These are phyloP conservation scores for Calendula officinalis DNA, from an alignment of 129 eudicot species.

Conservation along the genomic window DNA sequence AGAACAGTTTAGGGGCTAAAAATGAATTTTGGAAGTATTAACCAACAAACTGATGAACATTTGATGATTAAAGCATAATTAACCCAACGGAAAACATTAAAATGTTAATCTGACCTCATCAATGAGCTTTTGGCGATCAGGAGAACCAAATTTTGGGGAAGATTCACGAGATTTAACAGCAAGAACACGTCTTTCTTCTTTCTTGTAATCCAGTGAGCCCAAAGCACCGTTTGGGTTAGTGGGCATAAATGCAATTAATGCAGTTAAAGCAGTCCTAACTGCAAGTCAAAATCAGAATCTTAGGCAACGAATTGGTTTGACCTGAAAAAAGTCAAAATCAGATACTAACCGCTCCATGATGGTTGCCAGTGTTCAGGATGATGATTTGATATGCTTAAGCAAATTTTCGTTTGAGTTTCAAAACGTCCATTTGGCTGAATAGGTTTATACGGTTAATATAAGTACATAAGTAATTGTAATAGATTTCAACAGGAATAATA, in stretches of 20 bases:
- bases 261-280: slow-evolving; percentile 96
- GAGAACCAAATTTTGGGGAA: slow-evolving; percentile 76
- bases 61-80: too few relatives aligned
- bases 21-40: too few relatives aligned
- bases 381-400: slow-evolving; percentile 98
- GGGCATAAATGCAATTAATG: slow-evolving; percentile 95
- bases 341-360: slow-evolving; percentile 87
- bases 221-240: slow-evolving; percentile 95
- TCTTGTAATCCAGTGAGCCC: slow-evolving; percentile 84
- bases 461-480: background rate
- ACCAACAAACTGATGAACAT: too few relatives aligned
- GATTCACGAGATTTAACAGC: slow-evolving; percentile 81
- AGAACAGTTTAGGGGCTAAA: too few relatives aligned
- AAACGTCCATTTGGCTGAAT: slow-evolving; percentile 94
- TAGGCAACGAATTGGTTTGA: background rate
- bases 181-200: slow-evolving; percentile 86
- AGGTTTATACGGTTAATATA: background rate
- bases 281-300: slow-evolving; percentile 20
- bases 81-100: background rate
- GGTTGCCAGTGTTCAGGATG: slow-evolving; percentile 99
- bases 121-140: slow-evolving; percentile 89
- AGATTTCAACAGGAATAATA: background rate
- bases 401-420: slow-evolving; percentile 98
- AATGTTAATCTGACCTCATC: slow-evolving; percentile 65
- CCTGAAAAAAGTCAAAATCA: background rate